Conservation (phyloP, 495 filamentous ascomycete species). For the Parachaetomium inaequale region DNA sequence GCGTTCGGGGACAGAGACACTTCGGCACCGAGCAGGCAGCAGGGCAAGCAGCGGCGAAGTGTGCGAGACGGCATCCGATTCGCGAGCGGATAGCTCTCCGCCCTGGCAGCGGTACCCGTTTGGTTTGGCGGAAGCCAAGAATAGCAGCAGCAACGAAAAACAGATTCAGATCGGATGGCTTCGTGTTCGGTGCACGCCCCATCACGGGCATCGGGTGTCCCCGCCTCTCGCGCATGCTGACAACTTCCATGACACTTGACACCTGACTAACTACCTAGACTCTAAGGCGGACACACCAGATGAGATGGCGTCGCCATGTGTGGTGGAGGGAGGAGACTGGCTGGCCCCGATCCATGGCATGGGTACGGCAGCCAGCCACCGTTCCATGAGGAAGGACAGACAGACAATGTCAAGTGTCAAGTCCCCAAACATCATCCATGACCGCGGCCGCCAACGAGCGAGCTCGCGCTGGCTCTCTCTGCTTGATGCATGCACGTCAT, state of each 20-base stretch:
- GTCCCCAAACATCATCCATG: not conserved
- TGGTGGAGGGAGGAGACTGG: not conserved
- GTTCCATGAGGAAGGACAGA: not conserved
- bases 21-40: slow-evolving; percentile 22
- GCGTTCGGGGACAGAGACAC: not conserved
- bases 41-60: not conserved
- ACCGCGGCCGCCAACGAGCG: not conserved
- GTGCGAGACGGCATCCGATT: slow-evolving; percentile 18
- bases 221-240: not conserved
- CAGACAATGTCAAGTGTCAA: not conserved
- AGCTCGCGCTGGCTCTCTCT: slow-evolving; percentile 4
- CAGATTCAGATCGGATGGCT: slow-evolving; percentile 14
- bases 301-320: not conserved
- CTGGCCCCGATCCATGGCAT: not conserved
- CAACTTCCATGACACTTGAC: not conserved
- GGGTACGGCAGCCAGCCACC: slow-evolving; percentile 3
- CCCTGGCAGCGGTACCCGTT: not conserved
- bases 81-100: slow-evolving; percentile 6
- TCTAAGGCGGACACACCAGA: not conserved
- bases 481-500: slow-evolving; percentile 17
- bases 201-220: slow-evolving; percentile 2
- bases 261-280: not conserved
- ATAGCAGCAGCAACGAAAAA: slow-evolving; percentile 12
- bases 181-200: not conserved
- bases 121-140: not conserved